Conservation (phyloP, 2,329 filamentous ascomycete genomes). For the Pseudogymnoascus sp. region DNA sequence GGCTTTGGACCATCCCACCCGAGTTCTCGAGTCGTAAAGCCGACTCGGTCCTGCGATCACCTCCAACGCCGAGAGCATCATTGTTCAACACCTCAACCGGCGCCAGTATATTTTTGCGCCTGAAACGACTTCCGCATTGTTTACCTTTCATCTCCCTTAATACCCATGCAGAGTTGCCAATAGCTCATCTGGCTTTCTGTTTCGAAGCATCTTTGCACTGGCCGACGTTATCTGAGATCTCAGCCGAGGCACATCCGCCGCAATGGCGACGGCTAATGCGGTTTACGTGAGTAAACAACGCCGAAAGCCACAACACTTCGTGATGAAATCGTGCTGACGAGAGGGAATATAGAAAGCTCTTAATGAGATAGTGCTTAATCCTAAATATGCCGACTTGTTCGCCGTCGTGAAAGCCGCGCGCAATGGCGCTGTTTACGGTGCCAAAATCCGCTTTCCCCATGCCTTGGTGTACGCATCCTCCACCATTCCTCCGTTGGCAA, state of each 20-base stretch:
- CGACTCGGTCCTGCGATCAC: neutral
- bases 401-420: constrained; percentile 85
- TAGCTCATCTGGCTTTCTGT: neutral
- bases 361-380: constrained; percentile 74
- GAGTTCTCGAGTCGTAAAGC: neutral
- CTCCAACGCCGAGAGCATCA: neutral
- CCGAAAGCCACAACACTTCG: neutral
- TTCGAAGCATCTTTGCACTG: neutral
- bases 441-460: constrained; percentile 97
- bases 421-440: constrained; percentile 94
- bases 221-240: constrained; percentile 4
- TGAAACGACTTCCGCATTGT: neutral
- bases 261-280: constrained; percentile 1
- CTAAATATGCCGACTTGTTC: constrained; percentile 76
- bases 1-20: constrained; percentile 4
- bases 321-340: constrained; percentile 11
- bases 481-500: constrained; percentile 8
- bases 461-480: constrained; percentile 63
- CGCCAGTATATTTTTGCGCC: neutral
- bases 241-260: constrained; percentile 8
- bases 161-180: neutral
- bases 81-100: neutral
- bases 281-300: constrained; percentile 8
- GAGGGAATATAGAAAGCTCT: constrained; percentile 34
- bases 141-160: neutral